phyloP scores from a whole-genome alignment of 2,329 filamentous ascomycete genomes.

The Aspergillus pseudonomiae region DNA sequence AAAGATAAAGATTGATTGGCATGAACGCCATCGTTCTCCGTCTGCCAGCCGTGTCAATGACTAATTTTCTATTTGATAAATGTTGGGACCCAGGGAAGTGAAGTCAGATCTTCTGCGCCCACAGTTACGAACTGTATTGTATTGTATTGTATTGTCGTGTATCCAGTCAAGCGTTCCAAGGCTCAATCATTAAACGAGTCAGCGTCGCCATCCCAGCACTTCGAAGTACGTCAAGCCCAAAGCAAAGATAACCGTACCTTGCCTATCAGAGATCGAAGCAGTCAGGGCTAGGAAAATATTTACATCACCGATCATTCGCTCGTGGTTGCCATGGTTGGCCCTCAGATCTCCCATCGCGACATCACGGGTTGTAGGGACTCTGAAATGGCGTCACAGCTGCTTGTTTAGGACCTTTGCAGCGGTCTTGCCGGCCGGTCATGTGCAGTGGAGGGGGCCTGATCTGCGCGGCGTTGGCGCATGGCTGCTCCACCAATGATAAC shows the following conservation, averaged over 20 bases:
- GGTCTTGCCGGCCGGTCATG: slow-evolving; percentile 21
- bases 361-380: slow-evolving; percentile 19
- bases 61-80: not conserved
- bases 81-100: not conserved
- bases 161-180: not conserved
- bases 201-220: not conserved
- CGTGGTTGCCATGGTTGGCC: slow-evolving; percentile 5
- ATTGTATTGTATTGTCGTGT: slow-evolving; percentile 7
- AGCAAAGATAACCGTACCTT: not conserved
- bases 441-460: slow-evolving; percentile 11
- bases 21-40: not conserved
- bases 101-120: not conserved
- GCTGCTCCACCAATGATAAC: slow-evolving; percentile 19
- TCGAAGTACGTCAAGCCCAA: slow-evolving; percentile 3
- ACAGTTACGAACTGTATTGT: not conserved
- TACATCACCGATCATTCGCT: slow-evolving; percentile 17
- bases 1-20: not conserved
- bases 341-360: slow-evolving; percentile 13
- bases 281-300: slow-evolving; percentile 10
- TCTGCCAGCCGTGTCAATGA: not conserved
- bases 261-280: slow-evolving; percentile 6
- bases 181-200: not conserved
- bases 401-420: slow-evolving; percentile 27
- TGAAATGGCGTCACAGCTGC: slow-evolving; percentile 28
- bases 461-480: slow-evolving; percentile 15